Evolutionary conservation across 306 rosid genomes (phyloP).

Genomic region (Adenanthera pavonina): DNA sequence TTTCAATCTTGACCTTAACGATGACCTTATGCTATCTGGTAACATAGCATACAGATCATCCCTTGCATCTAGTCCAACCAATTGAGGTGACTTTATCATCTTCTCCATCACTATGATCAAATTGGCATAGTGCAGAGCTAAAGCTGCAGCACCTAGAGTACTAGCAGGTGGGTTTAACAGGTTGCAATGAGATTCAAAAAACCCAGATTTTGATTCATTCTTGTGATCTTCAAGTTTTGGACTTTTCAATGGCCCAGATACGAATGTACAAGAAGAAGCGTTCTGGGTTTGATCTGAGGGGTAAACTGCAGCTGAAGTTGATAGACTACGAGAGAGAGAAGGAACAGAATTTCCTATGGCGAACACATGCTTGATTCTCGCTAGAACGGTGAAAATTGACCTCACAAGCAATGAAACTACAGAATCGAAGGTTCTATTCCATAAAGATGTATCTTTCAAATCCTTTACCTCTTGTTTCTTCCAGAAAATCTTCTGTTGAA

Average conservation of each 20-base stretch:
- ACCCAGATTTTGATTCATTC: conserved; percentile 39
- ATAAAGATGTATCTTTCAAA: conserved; percentile 70
- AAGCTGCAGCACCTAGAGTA: conserved; percentile 72
- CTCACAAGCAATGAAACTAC: conserved; percentile 66
- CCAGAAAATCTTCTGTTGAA: conserved; percentile 87
- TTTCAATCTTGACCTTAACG: conserved; percentile 64
- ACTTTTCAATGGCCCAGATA: conserved; percentile 57
- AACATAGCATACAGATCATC: conserved; percentile 87
- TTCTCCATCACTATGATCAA: conserved; percentile 91
- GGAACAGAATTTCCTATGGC: conserved; percentile 60
- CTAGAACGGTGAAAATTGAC: conserved; percentile 71
- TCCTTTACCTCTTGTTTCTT: conserved; percentile 84
- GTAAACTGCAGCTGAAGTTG: conserved; percentile 76
- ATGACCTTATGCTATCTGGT: conserved; percentile 63
- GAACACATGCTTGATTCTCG: conserved; percentile 78
- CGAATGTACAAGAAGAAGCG: conserved; percentile 32
- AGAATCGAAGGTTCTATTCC: conserved; percentile 75
- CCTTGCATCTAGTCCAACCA: conserved; percentile 85
- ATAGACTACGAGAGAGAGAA: conserved; percentile 65
- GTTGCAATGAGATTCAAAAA: conserved; percentile 71
- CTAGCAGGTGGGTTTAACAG: conserved; percentile 61
- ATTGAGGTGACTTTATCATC: conserved; percentile 89
- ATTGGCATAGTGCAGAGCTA: conserved; percentile 82
- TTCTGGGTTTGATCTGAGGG: conserved; percentile 66
- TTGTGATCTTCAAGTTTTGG: conserved; percentile 28